These are phyloP conservation scores for Phytophthora chlamydospora DNA, from an alignment of 352 stramenopile genomes.

Conservation along the genomic window DNA sequence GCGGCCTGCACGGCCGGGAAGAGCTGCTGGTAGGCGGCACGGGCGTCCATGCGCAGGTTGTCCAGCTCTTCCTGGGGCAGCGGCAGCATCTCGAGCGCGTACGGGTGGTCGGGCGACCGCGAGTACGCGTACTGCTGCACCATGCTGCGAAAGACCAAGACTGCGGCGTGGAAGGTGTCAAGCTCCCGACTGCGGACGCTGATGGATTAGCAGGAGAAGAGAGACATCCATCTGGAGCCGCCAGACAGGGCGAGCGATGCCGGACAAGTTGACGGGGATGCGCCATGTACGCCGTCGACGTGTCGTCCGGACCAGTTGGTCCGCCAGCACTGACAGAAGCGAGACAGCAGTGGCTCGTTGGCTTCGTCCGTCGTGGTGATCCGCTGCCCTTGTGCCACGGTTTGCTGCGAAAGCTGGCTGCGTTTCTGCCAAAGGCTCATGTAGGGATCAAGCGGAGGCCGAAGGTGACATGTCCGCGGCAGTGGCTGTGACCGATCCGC, in stretches of 20 bases:
- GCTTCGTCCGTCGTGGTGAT: slow-evolving; percentile 22
- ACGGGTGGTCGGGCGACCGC: slow-evolving; percentile 52
- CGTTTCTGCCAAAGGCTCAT: neutral
- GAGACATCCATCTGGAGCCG: slow-evolving; percentile 15
- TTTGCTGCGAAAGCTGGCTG: neutral
- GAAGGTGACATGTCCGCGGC: slow-evolving; percentile 1
- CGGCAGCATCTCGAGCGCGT: slow-evolving; percentile 52
- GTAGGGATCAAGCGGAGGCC: neutral
- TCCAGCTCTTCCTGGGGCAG: slow-evolving; percentile 39
- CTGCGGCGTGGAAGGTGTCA: too few relatives aligned
- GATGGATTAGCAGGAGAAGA: slow-evolving; percentile 23
- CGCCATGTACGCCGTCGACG: slow-evolving; percentile 27
- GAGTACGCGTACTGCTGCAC: slow-evolving; percentile 52
- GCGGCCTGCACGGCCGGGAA: slow-evolving; percentile 45
- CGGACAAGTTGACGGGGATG: slow-evolving; percentile 21
- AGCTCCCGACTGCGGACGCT: neutral
- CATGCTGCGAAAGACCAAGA: slow-evolving; percentile 11
- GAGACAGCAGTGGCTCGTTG: slow-evolving; percentile 13
- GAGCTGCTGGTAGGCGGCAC: slow-evolving; percentile 39
- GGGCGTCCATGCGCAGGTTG: slow-evolving; percentile 38
- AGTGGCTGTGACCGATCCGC: neutral
- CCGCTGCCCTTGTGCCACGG: slow-evolving; percentile 11
- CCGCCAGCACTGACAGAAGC: slow-evolving; percentile 29
- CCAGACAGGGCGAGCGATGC: slow-evolving; percentile 13
- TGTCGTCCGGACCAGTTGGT: slow-evolving; percentile 33